Evolutionary conservation across 768 basidiomycete genomes (phyloP).

Genomic region (Suillus weaverae): DNA sequence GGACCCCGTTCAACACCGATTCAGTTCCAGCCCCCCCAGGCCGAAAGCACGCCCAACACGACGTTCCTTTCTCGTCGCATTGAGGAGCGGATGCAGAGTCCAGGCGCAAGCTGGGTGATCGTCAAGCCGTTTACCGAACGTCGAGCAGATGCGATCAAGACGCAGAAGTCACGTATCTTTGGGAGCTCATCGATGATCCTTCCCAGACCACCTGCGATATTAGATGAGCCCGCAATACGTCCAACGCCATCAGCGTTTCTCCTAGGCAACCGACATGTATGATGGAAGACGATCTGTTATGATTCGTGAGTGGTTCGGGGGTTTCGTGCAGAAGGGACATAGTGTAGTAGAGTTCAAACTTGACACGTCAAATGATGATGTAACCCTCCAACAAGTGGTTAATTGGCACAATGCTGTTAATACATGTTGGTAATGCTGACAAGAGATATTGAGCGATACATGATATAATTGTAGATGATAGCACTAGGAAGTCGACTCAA

Average conservation of each 20-base stretch:
- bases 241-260: background rate
- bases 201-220: background rate
- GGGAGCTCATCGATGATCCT: background rate
- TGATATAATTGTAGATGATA: background rate
- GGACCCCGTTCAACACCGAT: constrained; percentile 19
- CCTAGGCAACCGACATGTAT: background rate
- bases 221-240: background rate
- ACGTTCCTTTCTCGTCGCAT: constrained; percentile 46
- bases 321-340: background rate
- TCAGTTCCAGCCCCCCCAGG: constrained; percentile 18
- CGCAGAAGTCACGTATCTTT: constrained; percentile 16
- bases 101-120: constrained; percentile 8
- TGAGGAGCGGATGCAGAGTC: constrained; percentile 39
- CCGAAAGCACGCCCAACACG: constrained; percentile 27
- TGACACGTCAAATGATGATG: background rate
- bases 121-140: constrained; percentile 28
- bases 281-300: constrained; percentile 2
- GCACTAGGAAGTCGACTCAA: background rate
- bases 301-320: constrained; percentile 11
- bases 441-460: background rate
- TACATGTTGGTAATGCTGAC: background rate
- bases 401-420: background rate
- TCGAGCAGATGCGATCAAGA: constrained; percentile 15
- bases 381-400: background rate
- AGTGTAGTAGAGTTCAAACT: background rate